These are phyloP conservation scores for Prunus dulcis DNA, from an alignment of 306 rosid genomes.

Conservation along the genomic window DNA sequence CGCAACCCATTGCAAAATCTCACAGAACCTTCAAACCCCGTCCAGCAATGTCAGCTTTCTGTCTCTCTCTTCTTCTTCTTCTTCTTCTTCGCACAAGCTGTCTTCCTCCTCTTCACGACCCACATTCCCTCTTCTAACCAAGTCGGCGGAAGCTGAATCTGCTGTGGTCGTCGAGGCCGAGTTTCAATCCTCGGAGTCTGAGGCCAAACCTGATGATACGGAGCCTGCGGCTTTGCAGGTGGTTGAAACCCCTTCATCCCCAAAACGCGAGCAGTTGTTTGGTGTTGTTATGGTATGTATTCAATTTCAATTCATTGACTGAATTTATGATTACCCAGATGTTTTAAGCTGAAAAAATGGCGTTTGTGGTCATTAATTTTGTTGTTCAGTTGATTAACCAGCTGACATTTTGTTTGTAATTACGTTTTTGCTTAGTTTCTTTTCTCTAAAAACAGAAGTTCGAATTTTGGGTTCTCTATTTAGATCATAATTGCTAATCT, in stretches of 20 bases:
- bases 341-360: neutral
- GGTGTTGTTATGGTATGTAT: constrained; percentile 87
- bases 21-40: constrained; percentile 27
- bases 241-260: constrained; percentile 32
- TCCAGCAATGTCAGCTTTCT: constrained; percentile 24
- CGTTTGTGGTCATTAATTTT: neutral
- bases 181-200: constrained; percentile 5
- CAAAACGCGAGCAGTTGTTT: constrained; percentile 68
- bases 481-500: neutral
- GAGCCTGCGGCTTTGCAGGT: constrained; percentile 34
- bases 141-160: constrained; percentile 35
- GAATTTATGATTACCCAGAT: neutral
- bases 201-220: constrained; percentile 6
- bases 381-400: neutral
- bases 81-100: constrained; percentile 36
- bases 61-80: constrained; percentile 37
- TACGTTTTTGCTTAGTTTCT: neutral
- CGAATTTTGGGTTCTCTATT: neutral
- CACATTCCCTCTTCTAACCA: constrained; percentile 40
- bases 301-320: neutral
- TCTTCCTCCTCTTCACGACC: constrained; percentile 41
- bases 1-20: constrained; percentile 51
- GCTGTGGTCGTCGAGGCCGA: constrained; percentile 23
- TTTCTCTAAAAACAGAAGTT: neutral
- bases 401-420: neutral